phyloP scores from a whole-genome alignment of 1,284 basidiomycete species.

The Abortiporus biennis region DNA sequence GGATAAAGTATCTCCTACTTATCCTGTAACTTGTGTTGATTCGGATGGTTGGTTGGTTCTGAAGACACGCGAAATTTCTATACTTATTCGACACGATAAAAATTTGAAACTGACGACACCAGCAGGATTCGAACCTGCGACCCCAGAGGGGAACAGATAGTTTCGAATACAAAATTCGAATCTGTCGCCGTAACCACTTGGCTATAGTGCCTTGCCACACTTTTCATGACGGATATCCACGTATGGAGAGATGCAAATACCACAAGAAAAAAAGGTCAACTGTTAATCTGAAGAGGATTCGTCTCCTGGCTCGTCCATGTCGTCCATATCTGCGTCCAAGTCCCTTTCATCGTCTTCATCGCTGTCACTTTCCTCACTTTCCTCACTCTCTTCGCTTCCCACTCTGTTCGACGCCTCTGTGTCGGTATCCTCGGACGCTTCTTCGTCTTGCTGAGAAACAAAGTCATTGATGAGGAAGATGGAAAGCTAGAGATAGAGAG shows the following conservation, averaged over 20 bases:
- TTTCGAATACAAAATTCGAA: slow-evolving; percentile 5
- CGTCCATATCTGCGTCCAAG: slow-evolving; percentile 67
- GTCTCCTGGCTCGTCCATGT: slow-evolving; percentile 47
- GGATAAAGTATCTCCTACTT: no score
- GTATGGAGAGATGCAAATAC: no score
- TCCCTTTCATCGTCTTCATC: slow-evolving; percentile 37
- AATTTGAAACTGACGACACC: slow-evolving; percentile 11
- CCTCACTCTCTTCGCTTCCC: neutral
- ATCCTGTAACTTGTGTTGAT: no score
- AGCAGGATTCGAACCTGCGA: slow-evolving; percentile 25
- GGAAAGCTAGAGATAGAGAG: slow-evolving; percentile 1
- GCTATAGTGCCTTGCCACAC: slow-evolving; percentile 4
- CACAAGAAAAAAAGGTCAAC: no score
- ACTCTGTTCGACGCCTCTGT: slow-evolving; percentile 36
- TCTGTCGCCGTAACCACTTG: slow-evolving; percentile 9
- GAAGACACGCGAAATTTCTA: no score
- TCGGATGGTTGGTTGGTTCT: no score
- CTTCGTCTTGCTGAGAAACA: slow-evolving; percentile 45
- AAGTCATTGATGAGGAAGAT: slow-evolving; percentile 1
- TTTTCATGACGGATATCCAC: no score
- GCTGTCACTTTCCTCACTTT: slow-evolving; percentile 25
- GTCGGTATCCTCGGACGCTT: slow-evolving; percentile 34
- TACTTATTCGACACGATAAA: no score
- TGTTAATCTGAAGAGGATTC: no score
- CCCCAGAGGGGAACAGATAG: slow-evolving; percentile 27